Conservation (phyloP, 1,284 basidiomycete species). For the Trichosporon sp. region DNA sequence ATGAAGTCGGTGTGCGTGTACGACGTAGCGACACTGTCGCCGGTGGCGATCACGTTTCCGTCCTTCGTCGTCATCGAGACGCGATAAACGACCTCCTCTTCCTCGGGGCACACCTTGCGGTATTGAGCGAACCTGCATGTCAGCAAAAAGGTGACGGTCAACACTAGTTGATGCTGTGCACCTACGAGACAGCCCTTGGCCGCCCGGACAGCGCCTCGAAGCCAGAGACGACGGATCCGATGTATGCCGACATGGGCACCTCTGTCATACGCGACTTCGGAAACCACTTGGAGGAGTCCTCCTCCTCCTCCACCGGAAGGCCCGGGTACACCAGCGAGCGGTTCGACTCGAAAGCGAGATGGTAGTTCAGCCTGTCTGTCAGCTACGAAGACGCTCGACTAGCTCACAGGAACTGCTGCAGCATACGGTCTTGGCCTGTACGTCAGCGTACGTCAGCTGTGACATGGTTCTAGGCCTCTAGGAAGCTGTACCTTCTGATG, state of each 20-base stretch:
- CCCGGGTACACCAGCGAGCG: conserved; percentile 52
- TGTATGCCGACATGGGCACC: conserved; percentile 51
- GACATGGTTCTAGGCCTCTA: too few species aligned
- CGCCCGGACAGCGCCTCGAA: conserved; percentile 47
- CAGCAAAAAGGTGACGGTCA: conserved; percentile 7
- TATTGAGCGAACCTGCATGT: conserved; percentile 37
- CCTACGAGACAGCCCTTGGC: conserved; percentile 51
- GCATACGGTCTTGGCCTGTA: conserved; percentile 2
- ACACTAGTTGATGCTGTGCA: conserved; percentile 4
- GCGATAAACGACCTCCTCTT: conserved; percentile 35
- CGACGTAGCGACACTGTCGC: conserved; percentile 40
- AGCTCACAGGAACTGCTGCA: conserved; percentile 13
- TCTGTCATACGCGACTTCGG: background rate
- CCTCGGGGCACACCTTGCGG: conserved; percentile 36
- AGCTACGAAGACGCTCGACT: background rate
- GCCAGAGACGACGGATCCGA: conserved; percentile 47
- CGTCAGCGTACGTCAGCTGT: background rate
- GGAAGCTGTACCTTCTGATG: background rate
- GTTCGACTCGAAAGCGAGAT: conserved; percentile 49
- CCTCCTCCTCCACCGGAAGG: conserved; percentile 46
- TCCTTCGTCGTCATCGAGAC: conserved; percentile 33
- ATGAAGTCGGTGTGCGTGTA: conserved; percentile 43
- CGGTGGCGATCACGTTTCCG: conserved; percentile 41
- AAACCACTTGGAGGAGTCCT: conserved; percentile 25
- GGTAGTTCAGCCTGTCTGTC: conserved; percentile 50